A percentile compares a stretch with the other conserved stretches of the same genome.
phyloP scores from a whole-genome alignment of 2,329 filamentous ascomycete genomes.

The Zasmidium cellare region DNA sequence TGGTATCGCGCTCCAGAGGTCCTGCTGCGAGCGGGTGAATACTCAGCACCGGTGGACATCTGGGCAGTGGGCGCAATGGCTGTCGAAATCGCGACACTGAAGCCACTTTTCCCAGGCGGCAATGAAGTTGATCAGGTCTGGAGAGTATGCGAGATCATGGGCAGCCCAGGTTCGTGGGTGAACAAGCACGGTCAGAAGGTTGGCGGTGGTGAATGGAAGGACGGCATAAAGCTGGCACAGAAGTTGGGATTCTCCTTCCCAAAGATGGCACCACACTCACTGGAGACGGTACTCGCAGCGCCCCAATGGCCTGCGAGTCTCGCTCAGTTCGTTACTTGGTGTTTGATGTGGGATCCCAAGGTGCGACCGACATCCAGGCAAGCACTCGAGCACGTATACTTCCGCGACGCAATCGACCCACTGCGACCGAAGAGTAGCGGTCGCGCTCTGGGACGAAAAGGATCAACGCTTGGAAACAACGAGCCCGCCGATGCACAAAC shows the following conservation, averaged over 20 bases:
- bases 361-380: slow-evolving; percentile 86
- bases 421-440: slow-evolving; percentile 86
- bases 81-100: slow-evolving; percentile 93
- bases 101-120: slow-evolving; percentile 93
- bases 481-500: slow-evolving; percentile 62
- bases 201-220: slow-evolving; percentile 95
- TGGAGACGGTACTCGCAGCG: slow-evolving; percentile 87
- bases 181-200: slow-evolving; percentile 85
- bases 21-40: slow-evolving; percentile 87
- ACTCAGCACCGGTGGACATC: slow-evolving; percentile 96
- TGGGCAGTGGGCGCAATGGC: slow-evolving; percentile 99
- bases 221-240: slow-evolving; percentile 86
- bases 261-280: slow-evolving; percentile 95
- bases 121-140: slow-evolving; percentile 99
- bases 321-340: slow-evolving; percentile 95
- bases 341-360: slow-evolving; percentile 98
- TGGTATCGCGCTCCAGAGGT: slow-evolving; percentile 97
- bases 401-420: slow-evolving; percentile 87
- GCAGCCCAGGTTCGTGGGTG: slow-evolving; percentile 96
- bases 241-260: slow-evolving; percentile 98
- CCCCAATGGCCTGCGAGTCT: slow-evolving; percentile 90
- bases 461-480: slow-evolving; percentile 75
- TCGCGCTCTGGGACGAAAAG: slow-evolving; percentile 84
- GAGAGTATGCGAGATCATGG: slow-evolving; percentile 99
- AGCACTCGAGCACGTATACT: slow-evolving; percentile 94